Evolutionary conservation across 257 asterid species (phyloP), one percentile per base, ranked within the genome.

Genomic region (Cinchona pubescens): DNA sequence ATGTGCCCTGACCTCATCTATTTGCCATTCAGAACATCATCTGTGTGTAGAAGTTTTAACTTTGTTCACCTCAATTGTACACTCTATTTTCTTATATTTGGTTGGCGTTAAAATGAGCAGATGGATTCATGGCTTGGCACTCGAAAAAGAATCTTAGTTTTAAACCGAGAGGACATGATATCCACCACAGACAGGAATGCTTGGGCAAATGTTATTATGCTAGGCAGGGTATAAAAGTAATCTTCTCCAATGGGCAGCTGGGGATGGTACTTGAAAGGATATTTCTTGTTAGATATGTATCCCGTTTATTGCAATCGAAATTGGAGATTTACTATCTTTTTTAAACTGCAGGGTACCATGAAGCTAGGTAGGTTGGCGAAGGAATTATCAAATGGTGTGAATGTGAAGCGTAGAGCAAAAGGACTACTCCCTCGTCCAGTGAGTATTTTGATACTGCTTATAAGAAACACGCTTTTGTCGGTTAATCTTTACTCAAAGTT

Each of bases 391-490:
- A 92, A 87, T 53, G 87, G 80, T 68, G 96, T 95, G 72, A 95
- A 92, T 83, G 81, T 85, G 87, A 95, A 91, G 78, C 98, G 96
- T 79, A 88, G 77, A 84, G 85, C 91, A 78, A 92, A 76, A 87
- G 98, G 99, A 78, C 83, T 95, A 78, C 93, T 95, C 63, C 98
- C 99, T 77, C 98, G 99, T 43, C 89, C 96, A 34, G 99, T 94
- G 86, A 91, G 97, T 88, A 75, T 78, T 38, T 75, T 63, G 38
- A 81, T 49, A 19, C 43, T 42, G 71, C 51, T 19, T 37, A 66
- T 37, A 23, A 21, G 40, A 46, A 7, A 14, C 27, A 21, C 53
- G 35, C 25, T 11, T 53, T 30, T 71, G 65, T 13, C 35, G 65
- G 51, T n/a, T n/a, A n/a, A n/a, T n/a, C n/a, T n/a, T n/a, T n/a